phyloP scores from a whole-genome alignment of 2,329 filamentous ascomycete genomes.

The Colletotrichum cordylinicola region DNA sequence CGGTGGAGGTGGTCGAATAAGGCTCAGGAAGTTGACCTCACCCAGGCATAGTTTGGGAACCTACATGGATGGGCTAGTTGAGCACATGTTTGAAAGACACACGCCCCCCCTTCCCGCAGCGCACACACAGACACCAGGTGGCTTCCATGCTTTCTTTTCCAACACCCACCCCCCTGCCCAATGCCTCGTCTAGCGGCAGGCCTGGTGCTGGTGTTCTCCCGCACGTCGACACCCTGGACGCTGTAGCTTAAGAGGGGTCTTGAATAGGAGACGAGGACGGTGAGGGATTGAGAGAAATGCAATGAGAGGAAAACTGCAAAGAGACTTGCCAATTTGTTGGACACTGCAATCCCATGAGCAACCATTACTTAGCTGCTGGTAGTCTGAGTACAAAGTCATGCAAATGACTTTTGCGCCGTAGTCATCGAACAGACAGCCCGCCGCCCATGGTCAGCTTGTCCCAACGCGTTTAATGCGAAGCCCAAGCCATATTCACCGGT shows the following conservation, averaged over 20 bases:
- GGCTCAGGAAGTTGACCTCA: constrained; percentile 20
- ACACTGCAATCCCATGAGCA: constrained; percentile 33
- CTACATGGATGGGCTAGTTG: constrained; percentile 18
- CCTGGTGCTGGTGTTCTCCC: constrained; percentile 18
- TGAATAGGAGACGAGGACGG: neutral
- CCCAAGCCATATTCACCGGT: neutral
- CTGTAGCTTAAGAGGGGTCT: constrained; percentile 7
- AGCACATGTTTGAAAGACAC: constrained; percentile 22
- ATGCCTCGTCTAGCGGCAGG: constrained; percentile 10
- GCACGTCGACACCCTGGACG: constrained; percentile 6
- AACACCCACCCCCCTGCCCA: neutral
- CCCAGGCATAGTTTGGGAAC: constrained; percentile 21
- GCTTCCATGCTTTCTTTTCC: constrained; percentile 23
- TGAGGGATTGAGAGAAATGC: neutral
- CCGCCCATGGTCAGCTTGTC: constrained; percentile 30
- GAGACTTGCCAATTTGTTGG: constrained; percentile 28
- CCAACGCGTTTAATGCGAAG: constrained; percentile 30
- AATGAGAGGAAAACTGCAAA: constrained; percentile 1
- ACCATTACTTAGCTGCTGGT: constrained; percentile 35
- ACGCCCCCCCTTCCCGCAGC: constrained; percentile 3
- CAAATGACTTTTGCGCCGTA: constrained; percentile 34
- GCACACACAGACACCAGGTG: constrained; percentile 20
- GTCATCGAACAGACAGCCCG: constrained; percentile 7
- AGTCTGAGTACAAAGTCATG: constrained; percentile 52
- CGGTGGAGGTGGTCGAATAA: constrained; percentile 21